Conservation (phyloP, 108 stramenopile genomes). For the Pseudonitzschia multiseries region DNA sequence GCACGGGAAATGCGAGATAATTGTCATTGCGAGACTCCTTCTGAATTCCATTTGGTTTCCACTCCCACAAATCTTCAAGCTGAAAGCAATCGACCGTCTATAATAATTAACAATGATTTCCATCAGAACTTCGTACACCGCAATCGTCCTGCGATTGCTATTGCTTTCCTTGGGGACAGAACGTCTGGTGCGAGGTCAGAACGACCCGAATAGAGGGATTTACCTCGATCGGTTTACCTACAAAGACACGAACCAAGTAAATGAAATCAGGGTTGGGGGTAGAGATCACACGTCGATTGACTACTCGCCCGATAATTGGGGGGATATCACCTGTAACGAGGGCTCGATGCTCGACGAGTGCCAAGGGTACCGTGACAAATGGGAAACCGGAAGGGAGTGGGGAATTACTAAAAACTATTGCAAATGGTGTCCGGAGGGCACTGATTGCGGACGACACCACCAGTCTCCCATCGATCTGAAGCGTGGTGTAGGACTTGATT, state of each 20-base stretch:
- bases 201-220: not conserved
- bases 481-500: conserved; percentile 27
- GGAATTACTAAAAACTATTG: conserved; percentile 30
- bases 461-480: conserved; percentile 44
- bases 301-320: conserved; percentile 26
- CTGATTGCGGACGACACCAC: conserved; percentile 39
- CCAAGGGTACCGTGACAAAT: conserved; percentile 32
- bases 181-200: not conserved
- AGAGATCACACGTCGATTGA: conserved; percentile 20
- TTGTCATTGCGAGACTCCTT: not conserved
- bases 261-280: not conserved
- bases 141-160: not conserved
- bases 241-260: not conserved
- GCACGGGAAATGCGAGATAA: no score
- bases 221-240: conserved; percentile 22
- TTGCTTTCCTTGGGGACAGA: not conserved
- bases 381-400: conserved; percentile 30
- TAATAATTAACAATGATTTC: not conserved
- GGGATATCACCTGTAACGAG: conserved; percentile 25
- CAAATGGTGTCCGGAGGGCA: conserved; percentile 41
- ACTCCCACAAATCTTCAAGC: not conserved
- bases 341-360: conserved; percentile 22
- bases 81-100: not conserved
- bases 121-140: not conserved
- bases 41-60: not conserved